Evolutionary conservation across 2,329 filamentous ascomycete species (phyloP).

Genomic region (Dryadomyces sulphureus): DNA sequence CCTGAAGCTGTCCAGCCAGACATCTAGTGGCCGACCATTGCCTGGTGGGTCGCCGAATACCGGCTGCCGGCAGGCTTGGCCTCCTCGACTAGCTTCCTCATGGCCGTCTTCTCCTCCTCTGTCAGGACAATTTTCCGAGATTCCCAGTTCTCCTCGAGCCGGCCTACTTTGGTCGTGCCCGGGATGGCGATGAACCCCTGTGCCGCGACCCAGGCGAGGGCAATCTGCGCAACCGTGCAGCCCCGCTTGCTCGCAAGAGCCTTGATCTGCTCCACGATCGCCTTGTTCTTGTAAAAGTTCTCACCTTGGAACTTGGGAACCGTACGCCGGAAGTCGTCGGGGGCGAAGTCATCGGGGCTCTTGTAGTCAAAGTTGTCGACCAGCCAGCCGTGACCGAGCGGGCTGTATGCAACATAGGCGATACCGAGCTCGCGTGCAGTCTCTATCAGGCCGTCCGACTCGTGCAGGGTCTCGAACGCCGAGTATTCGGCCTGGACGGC

Average conservation of each 20-base stretch:
- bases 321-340: conserved; percentile 7
- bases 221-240: conserved; percentile 1
- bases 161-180: conserved; percentile 8
- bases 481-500: conserved; percentile 37
- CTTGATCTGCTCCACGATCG: conserved; percentile 6
- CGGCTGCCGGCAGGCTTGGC: conserved; percentile 3
- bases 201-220: conserved; percentile 3
- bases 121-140: conserved; percentile 13
- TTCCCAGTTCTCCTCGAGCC: conserved; percentile 14
- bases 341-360: conserved; percentile 15
- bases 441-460: conserved; percentile 26
- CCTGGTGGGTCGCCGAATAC: background rate
- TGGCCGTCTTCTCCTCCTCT: conserved; percentile 15
- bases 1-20: background rate
- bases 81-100: conserved; percentile 14
- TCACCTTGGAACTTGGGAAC: conserved; percentile 5
- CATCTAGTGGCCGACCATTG: background rate
- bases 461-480: conserved; percentile 24
- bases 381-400: conserved; percentile 43
- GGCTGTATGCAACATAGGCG: conserved; percentile 41
- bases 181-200: conserved; percentile 7
- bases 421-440: conserved; percentile 31
- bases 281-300: conserved; percentile 7
- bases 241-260: background rate
- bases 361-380: conserved; percentile 12